phyloP scores from a whole-genome alignment of 257 asterid genomes.

The Primulina eburnea region DNA sequence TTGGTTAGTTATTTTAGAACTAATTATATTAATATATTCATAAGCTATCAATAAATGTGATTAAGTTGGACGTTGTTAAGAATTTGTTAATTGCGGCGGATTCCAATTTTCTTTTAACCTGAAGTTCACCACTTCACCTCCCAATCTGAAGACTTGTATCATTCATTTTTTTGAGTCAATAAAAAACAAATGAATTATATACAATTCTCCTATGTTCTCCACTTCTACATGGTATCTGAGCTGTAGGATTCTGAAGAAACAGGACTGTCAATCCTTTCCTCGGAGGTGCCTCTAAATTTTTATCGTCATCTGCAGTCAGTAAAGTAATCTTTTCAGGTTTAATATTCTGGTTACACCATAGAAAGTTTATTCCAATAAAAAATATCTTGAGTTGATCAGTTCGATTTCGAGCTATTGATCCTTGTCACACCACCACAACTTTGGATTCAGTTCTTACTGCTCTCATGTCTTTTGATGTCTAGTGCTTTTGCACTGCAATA shows the following conservation, averaged over 20 bases:
- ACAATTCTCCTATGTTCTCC: too few relatives aligned
- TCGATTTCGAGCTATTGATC: background rate
- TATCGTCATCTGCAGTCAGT: background rate
- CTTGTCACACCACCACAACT: too few relatives aligned
- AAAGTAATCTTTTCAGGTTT: background rate
- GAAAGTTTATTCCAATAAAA: background rate
- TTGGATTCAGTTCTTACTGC: background rate
- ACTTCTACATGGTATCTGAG: too few relatives aligned
- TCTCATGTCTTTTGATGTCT: background rate
- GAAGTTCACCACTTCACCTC: background rate
- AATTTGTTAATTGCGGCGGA: background rate
- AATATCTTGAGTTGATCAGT: background rate
- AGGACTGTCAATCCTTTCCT: too few relatives aligned
- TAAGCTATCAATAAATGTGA: background rate
- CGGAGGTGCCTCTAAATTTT: too few relatives aligned
- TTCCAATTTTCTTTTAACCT: background rate
- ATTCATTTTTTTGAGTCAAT: too few relatives aligned
- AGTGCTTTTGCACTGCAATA: background rate
- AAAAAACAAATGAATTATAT: too few relatives aligned
- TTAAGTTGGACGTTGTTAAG: background rate
- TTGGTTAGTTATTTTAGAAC: background rate
- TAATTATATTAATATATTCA: too few relatives aligned
- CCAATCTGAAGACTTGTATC: too few relatives aligned
- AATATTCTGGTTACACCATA: background rate
- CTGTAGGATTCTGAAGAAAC: too few relatives aligned